A percentile compares a stretch with the other conserved stretches of the same genome.
Conservation (phyloP, 208 protist species). For the Leishmania braziliensis region DNA sequence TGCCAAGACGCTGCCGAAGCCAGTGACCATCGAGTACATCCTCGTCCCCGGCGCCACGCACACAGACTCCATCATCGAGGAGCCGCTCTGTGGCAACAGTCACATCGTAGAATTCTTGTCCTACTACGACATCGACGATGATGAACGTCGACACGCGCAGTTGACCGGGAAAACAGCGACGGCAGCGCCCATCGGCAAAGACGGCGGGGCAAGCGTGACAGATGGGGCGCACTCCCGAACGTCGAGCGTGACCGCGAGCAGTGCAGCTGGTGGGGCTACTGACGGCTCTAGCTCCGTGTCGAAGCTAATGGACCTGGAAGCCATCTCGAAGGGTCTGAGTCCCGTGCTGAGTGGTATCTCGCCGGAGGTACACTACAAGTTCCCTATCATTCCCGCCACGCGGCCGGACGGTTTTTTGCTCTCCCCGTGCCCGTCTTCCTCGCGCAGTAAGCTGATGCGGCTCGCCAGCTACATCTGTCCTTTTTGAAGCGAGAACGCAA, state of each 20-base stretch:
- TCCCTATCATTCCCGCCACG: slow-evolving; percentile 29
- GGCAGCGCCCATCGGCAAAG: background rate
- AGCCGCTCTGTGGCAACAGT: slow-evolving; percentile 65
- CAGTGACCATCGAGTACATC: slow-evolving; percentile 70
- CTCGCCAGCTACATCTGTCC: slow-evolving; percentile 58
- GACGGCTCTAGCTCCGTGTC: slow-evolving; percentile 10
- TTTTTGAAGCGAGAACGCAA: slow-evolving; percentile 28
- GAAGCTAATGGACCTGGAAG: slow-evolving; percentile 19
- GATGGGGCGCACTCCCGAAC: slow-evolving; percentile 15
- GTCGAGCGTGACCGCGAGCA: slow-evolving; percentile 12
- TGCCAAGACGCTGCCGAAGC: slow-evolving; percentile 25
- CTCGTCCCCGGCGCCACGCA: slow-evolving; percentile 72
- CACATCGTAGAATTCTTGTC: slow-evolving; percentile 76
- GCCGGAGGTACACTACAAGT: slow-evolving; percentile 9
- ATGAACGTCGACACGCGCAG: slow-evolving; percentile 30
- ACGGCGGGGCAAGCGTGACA: background rate
- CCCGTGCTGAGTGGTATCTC: slow-evolving; percentile 13
- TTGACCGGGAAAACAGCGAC: slow-evolving; percentile 12
- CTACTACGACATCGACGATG: slow-evolving; percentile 52
- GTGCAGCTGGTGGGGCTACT: background rate
- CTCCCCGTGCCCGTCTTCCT: slow-evolving; percentile 39
- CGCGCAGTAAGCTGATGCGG: slow-evolving; percentile 49
- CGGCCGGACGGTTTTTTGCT: slow-evolving; percentile 57
- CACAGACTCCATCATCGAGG: slow-evolving; percentile 86
- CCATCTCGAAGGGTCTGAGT: slow-evolving; percentile 9